Evolutionary conservation across 2,329 filamentous ascomycete genomes (phyloP).

Genomic region (Aspergillus floridensis): DNA sequence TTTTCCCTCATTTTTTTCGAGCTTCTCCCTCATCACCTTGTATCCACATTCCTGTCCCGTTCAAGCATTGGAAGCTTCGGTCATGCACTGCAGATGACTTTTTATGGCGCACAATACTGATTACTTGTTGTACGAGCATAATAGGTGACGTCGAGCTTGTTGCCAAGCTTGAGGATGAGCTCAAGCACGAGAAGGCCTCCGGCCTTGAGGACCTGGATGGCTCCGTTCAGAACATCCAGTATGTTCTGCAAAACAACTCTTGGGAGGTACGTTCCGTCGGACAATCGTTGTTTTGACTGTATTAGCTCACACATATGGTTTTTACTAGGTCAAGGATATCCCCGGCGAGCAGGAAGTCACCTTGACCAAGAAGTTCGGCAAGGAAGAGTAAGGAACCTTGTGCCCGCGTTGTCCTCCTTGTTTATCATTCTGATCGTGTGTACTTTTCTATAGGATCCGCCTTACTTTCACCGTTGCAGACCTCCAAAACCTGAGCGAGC

Average conservation of each 20-base stretch:
- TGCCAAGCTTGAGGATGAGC: conserved; percentile 80
- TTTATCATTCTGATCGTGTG: neutral
- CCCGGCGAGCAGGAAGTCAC: conserved; percentile 84
- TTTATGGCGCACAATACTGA: neutral
- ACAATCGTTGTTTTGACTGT: neutral
- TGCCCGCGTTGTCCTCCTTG: too few species aligned
- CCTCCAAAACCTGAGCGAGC: conserved; percentile 64
- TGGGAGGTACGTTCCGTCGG: conserved; percentile 61
- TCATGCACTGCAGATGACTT: neutral
- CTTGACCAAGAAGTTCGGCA: conserved; percentile 75
- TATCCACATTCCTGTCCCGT: neutral
- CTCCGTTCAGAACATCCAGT: conserved; percentile 84
- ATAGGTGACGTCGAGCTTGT: conserved; percentile 73
- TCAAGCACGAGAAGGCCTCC: conserved; percentile 79
- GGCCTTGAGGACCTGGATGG: conserved; percentile 69
- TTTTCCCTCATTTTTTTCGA: neutral
- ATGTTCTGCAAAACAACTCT: conserved; percentile 80
- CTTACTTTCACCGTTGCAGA: conserved; percentile 83
- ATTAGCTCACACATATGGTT: neutral
- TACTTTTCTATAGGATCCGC: conserved; percentile 58
- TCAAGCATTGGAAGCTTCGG: neutral
- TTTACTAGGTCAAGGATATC: conserved; percentile 62
- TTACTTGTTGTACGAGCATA: neutral
- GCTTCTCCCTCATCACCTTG: neutral
- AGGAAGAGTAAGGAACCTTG: conserved; percentile 71